Percentiles rank a stretch among this genome's conserved stretches.
phyloP scores from a whole-genome alignment of 768 basidiomycete species.

The Tulasnella sp. region DNA sequence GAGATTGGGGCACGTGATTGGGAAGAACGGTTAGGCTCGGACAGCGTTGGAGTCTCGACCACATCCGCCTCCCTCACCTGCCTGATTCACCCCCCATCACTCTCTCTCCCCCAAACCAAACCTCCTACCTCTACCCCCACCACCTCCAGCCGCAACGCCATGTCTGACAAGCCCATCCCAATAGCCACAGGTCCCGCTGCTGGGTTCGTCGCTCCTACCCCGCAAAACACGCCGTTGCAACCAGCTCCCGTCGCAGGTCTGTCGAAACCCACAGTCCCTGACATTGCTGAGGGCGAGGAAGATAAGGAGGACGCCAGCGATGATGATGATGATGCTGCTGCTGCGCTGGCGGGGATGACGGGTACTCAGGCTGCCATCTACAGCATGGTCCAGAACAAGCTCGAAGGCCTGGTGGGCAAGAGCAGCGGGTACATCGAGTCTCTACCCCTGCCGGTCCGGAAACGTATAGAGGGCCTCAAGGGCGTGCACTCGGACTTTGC shows the following conservation, averaged over 20 bases:
- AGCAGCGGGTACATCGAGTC: constrained; percentile 94
- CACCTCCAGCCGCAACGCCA: not conserved
- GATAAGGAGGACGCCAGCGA: constrained; percentile 51
- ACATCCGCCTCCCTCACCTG: not conserved
- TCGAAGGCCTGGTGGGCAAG: constrained; percentile 79
- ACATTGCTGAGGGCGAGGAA: constrained; percentile 47
- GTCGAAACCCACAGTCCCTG: constrained; percentile 60
- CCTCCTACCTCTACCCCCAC: not conserved
- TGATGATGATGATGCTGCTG: constrained; percentile 48
- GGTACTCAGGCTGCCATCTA: constrained; percentile 59
- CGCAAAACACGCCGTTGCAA: constrained; percentile 85
- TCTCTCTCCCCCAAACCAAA: not conserved
- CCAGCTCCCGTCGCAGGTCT: constrained; percentile 75
- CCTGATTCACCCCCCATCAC: constrained; percentile 7
- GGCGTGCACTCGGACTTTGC: constrained; percentile 90
- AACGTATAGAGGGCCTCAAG: constrained; percentile 86
- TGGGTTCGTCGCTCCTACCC: constrained; percentile 66
- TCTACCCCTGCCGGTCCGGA: constrained; percentile 74
- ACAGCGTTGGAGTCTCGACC: constrained; percentile 3
- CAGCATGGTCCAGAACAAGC: constrained; percentile 80
- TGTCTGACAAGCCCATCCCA: constrained; percentile 26
- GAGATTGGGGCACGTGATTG: not conserved
- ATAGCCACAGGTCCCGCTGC: not conserved
- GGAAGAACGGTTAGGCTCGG: not conserved
- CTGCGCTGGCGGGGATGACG: constrained; percentile 37